phyloP scores from a whole-genome alignment of 371 early-diverging fungal genomes.

The Rhizopus sp. region DNA sequence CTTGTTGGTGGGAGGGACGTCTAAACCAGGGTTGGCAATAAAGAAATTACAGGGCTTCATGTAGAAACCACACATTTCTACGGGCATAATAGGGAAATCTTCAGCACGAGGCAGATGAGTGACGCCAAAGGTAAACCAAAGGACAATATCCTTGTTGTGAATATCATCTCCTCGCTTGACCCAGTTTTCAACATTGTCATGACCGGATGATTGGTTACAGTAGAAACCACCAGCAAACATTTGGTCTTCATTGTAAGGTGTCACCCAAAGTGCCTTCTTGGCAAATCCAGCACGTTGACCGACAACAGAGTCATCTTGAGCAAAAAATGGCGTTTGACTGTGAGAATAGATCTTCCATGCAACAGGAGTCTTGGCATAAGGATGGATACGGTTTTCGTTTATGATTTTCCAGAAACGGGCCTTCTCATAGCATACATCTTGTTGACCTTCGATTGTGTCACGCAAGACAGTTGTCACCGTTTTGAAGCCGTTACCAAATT shows the following conservation, averaged over 20 bases:
- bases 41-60: conserved; percentile 58
- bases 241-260: conserved; percentile 52
- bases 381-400: conserved; percentile 44
- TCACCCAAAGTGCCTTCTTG: conserved; percentile 54
- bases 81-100: conserved; percentile 60
- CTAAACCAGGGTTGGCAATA: conserved; percentile 48
- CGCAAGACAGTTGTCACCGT: conserved; percentile 34
- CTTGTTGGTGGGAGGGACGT: conserved; percentile 52
- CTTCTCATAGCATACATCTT: conserved; percentile 30
- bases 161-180: conserved; percentile 33
- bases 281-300: conserved; percentile 55
- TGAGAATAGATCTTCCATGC: conserved; percentile 48
- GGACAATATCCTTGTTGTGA: conserved; percentile 45
- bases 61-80: conserved; percentile 49
- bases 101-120: conserved; percentile 56
- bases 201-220: conserved; percentile 49
- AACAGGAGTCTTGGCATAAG: conserved; percentile 47
- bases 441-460: conserved; percentile 44
- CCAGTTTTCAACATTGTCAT: conserved; percentile 40
- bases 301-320: conserved; percentile 47
- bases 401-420: conserved; percentile 54
- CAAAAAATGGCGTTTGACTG: conserved; percentile 39
- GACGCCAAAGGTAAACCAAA: conserved; percentile 59
- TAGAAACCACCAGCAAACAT: conserved; percentile 60
- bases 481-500: conserved; percentile 47